Percentiles rank a stretch among this genome's conserved stretches.
These are phyloP conservation scores for Dissophora globulifera DNA, from an alignment of 192 early-diverging fungal genomes.

Conservation along the genomic window DNA sequence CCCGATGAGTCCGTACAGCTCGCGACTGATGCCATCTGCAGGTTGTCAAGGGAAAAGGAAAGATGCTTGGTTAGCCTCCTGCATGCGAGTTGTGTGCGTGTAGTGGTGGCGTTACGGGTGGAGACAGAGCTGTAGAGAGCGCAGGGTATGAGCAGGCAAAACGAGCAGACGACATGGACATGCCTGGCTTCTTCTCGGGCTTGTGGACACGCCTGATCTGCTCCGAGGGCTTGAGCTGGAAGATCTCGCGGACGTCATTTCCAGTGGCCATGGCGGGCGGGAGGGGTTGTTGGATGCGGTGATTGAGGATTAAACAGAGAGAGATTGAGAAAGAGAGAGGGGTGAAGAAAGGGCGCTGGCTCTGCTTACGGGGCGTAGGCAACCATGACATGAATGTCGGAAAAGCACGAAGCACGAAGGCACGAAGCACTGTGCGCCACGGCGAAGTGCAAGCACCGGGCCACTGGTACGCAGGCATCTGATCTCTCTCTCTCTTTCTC, in stretches of 20 bases:
- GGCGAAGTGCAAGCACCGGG: too few relatives aligned
- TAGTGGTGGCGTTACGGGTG: neutral
- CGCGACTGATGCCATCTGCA: constrained; percentile 68
- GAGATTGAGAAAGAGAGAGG: neutral
- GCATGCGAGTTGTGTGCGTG: neutral
- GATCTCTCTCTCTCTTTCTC: neutral
- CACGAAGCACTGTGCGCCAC: too few relatives aligned
- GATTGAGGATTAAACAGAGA: too few relatives aligned
- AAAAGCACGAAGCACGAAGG: too few relatives aligned
- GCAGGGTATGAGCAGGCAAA: too few relatives aligned
- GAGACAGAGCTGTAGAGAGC: too few relatives aligned
- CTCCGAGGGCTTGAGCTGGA: constrained; percentile 60
- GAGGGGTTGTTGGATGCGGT: neutral
- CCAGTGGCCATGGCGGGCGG: constrained; percentile 49
- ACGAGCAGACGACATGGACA: constrained; percentile 9
- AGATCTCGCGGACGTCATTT: constrained; percentile 71
- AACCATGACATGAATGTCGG: too few relatives aligned
- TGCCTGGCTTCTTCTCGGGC: constrained; percentile 64
- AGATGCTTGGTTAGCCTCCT: too few relatives aligned
- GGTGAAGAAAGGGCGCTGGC: neutral
- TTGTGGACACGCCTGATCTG: constrained; percentile 37
- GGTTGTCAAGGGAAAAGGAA: too few relatives aligned
- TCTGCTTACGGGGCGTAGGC: neutral
- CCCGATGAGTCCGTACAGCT: constrained; percentile 73
- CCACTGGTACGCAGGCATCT: neutral